Base-by-base conservation (phyloP, 225 moss, liverwort and hornwort genomes). In the Pseudisothecium myosuroides region DNA sequence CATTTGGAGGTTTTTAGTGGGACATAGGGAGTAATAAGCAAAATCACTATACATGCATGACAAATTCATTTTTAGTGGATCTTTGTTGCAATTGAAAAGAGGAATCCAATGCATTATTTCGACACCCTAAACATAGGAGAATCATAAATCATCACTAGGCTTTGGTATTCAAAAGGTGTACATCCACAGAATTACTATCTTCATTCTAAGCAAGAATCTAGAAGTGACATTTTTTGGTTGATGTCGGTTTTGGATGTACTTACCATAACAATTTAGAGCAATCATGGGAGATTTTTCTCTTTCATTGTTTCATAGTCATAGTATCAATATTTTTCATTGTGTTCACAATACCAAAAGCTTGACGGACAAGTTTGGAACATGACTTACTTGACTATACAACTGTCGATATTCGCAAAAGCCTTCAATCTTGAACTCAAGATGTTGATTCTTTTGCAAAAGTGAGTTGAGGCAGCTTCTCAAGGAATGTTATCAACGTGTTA, bases 231-330 rank as follows among this genome's bases (percentile, higher is more conserved):
- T 36, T 77, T 77, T 21, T 8, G 0, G 2, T 54, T 1, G 36
- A 0, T 3, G 1, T 55, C 1, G 0, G 0, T 37, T 37, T 24
- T 26, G 2, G 16, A 1, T n/a, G 28, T 28, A 58, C 27, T 17
- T 39, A 36, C 2, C 2, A 0, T 16, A 39, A 17, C 27, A 15
- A 3, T 58, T 19, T 11, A 47, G 7, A 82, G 3, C 11, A 49
- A 50, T n/a, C n/a, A 47, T 47, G 3, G 7, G 11, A 49, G 17
- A 45, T 16, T 3, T 36, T 31, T 43, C 2, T 22, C 31, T 22
- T 43, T 22, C 45, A 64, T 17, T 15, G 7, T 43, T 62, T 52
- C 47, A 50, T 50, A 50, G 52, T n/a, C 5, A 2, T 7, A 36
- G 16, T 10, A 36, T 7, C 36, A 64, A 36, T 65, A 16, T 8